These are phyloP conservation scores for Hanseniaspora jakobsenii DNA, from an alignment of 805 yeast genomes.

Conservation along the genomic window DNA sequence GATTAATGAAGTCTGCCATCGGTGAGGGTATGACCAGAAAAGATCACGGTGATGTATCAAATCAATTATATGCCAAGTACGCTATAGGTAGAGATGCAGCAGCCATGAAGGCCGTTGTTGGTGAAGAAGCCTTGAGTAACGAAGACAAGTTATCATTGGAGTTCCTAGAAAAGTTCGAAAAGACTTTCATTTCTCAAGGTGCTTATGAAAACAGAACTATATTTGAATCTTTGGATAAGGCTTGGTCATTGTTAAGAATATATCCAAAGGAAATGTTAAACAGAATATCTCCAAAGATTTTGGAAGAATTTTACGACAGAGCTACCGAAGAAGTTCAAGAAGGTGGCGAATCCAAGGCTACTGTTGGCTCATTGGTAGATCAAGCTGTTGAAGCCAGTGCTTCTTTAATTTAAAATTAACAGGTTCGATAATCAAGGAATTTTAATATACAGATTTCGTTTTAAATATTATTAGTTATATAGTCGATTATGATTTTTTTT, in stretches of 20 bases:
- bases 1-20: slow-evolving; percentile 98
- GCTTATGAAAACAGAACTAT: slow-evolving; percentile 92
- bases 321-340: slow-evolving; percentile 55
- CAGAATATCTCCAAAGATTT: slow-evolving; percentile 95
- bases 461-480: too few species aligned
- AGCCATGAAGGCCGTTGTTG: slow-evolving; percentile 99
- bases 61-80: slow-evolving; percentile 96
- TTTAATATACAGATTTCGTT: too few species aligned
- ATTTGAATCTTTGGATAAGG: slow-evolving; percentile 91
- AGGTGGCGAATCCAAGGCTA: slow-evolving; percentile 12
- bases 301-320: slow-evolving; percentile 90
- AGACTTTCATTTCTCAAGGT: slow-evolving; percentile 89
- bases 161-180: slow-evolving; percentile 94
- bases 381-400: slow-evolving; percentile 19
- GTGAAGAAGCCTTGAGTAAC: slow-evolving; percentile 96
- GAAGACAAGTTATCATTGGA: slow-evolving; percentile 96
- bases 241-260: slow-evolving; percentile 95
- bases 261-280: slow-evolving; percentile 98
- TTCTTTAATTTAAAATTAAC: slow-evolving; percentile 21
- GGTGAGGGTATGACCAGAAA: slow-evolving; percentile 99
- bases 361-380: slow-evolving; percentile 32
- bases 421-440: too few species aligned
- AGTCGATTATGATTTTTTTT: too few species aligned
- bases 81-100: slow-evolving; percentile 99
- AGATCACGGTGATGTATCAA: slow-evolving; percentile 98